Base-by-base conservation (phyloP, 2,329 filamentous ascomycete genomes). In the Plectosphaerella sp. region DNA sequence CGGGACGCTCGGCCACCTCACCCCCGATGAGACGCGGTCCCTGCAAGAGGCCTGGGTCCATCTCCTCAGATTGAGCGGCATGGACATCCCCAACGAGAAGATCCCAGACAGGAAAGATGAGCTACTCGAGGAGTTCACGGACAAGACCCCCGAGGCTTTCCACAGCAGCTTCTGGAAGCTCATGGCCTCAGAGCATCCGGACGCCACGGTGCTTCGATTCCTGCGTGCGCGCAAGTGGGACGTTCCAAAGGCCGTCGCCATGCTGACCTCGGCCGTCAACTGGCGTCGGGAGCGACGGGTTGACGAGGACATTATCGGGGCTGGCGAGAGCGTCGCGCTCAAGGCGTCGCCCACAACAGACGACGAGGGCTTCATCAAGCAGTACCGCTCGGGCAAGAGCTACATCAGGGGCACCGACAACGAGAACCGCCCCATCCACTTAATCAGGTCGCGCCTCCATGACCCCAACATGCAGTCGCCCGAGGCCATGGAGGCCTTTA, bases 201-300 rank as follows among this genome's bases (percentile, higher is more conserved):
- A 74, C 49, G 64, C 67, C 0, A 53, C 67, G 1, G 58, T 68
- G 0, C 61, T 74, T n/a, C 70, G 72, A 4, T 74, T 72, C 53
- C 64, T 71, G 20, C 62, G 71, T 33, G 69, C 68, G 10, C 66
- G 69, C 48, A 69, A 72, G 55, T 73, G 72, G 64, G 63, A 74
- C 54, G 64, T 74, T 5, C 58, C 63, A 1, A 69, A 68, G 46
- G 68, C 70, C 0, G 61, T 72, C 16, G 61, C 64, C 16, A 74
- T 74, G 66, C 60, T 73, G 37, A 63, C 69, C 3, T 64, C 67
- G 2, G 60, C 67, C 7, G 54, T 72, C 50, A 60, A 69, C 37
- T 74, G 71, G 71, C 66, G 72, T 20, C 60, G 65, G 4, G 63
- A 64, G 53, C 56, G 59, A 49, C 45, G 61, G 18, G 55, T 73